These are phyloP conservation scores for Phragmites australis DNA, from an alignment of 176 grass and related monocot genomes.

Conservation along the genomic window DNA sequence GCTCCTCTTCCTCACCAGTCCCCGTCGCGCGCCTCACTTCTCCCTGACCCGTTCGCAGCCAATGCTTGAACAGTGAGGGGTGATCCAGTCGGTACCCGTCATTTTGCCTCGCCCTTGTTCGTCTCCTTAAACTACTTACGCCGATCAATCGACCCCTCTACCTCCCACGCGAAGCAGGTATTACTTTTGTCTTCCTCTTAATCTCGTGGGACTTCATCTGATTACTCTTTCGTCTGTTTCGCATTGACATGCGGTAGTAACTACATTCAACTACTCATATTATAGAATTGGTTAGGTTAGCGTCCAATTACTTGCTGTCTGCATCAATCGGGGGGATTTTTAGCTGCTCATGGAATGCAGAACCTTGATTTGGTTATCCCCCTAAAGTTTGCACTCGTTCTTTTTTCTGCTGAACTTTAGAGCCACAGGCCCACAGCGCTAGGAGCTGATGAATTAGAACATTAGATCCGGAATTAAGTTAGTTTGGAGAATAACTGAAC, in stretches of 20 bases:
- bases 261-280: background rate
- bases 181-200: background rate
- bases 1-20: background rate
- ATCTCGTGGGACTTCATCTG: background rate
- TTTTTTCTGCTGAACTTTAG: no score
- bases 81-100: background rate
- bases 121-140: background rate
- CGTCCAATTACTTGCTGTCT: background rate
- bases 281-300: background rate
- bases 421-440: no score
- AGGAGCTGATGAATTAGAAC: no score
- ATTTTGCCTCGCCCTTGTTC: background rate
- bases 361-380: no score
- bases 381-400: no score
- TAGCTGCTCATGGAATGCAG: background rate
- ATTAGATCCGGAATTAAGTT: no score
- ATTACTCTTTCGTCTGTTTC: background rate
- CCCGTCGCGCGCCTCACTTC: background rate
- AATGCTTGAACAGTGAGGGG: background rate
- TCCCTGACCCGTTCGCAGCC: background rate
- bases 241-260: background rate
- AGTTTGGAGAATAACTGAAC: no score
- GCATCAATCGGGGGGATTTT: background rate
- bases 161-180: background rate
- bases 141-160: background rate